Evolutionary conservation across 2,329 filamentous ascomycete genomes (phyloP).

Genomic region (Ophiostoma sp.): DNA sequence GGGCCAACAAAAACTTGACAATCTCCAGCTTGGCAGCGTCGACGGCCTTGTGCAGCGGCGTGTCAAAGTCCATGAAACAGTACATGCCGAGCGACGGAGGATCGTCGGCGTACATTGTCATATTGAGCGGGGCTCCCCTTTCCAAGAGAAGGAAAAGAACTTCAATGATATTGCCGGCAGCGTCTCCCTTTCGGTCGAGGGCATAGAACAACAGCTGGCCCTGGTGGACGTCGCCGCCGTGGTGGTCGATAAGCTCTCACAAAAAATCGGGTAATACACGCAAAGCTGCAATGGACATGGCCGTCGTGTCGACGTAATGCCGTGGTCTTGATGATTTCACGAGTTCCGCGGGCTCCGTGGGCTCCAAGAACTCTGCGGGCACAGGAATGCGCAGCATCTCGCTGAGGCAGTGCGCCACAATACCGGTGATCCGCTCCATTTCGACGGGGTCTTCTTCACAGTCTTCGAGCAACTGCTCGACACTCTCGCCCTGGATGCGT

Average conservation of each 20-base stretch:
- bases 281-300: constrained; percentile 4
- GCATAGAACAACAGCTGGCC: constrained; percentile 16
- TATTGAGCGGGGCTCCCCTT: constrained; percentile 17
- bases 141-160: not conserved
- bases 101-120: constrained; percentile 17
- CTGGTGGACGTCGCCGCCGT: not conserved
- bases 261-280: not conserved
- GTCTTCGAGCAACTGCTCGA: no score
- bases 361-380: no score
- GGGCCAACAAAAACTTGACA: constrained; percentile 4
- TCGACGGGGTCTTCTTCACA: no score
- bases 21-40: not conserved
- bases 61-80: not conserved
- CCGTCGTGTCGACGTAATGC: constrained; percentile 13
- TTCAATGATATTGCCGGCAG: constrained; percentile 37
- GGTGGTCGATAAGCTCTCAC: not conserved
- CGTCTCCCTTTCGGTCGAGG: not conserved
- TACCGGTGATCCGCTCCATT: no score
- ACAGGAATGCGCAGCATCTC: no score
- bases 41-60: not conserved
- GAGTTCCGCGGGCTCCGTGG: no score
- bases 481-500: no score
- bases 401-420: no score
- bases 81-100: not conserved
- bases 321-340: no score